These are phyloP conservation scores for Mortierella sp. DNA, from an alignment of 371 early-diverging fungal species.

Conservation along the genomic window DNA sequence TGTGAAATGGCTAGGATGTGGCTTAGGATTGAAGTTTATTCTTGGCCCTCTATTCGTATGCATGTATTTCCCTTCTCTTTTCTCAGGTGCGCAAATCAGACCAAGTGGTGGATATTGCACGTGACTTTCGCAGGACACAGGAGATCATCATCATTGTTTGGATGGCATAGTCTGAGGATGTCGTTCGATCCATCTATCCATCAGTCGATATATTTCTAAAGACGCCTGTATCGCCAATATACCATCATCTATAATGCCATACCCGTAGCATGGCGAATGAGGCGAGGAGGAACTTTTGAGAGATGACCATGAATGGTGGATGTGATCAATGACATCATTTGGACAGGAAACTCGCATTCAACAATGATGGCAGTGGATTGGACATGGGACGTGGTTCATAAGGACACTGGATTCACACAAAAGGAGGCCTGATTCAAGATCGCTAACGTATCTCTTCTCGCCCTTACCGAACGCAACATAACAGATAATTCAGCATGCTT, in stretches of 20 bases:
- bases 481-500: conserved; percentile 83
- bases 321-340: background rate
- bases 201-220: conserved; percentile 14
- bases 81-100: conserved; percentile 36
- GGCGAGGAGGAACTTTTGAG: background rate
- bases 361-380: background rate
- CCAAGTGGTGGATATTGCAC: conserved; percentile 15
- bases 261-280: background rate
- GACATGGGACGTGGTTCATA: background rate
- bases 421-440: background rate
- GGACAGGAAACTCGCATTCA: background rate
- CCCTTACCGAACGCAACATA: conserved; percentile 11
- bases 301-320: conserved; percentile 1
- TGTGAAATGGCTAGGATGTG: too few species aligned
- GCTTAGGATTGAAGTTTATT: conserved; percentile 5
- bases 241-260: background rate
- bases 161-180: background rate
- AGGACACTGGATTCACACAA: background rate
- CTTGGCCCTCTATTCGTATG: background rate
- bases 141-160: background rate
- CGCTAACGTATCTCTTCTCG: conserved; percentile 6
- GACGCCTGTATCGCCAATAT: background rate
- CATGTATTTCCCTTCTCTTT: conserved; percentile 29
- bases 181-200: conserved; percentile 20
- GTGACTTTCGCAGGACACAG: conserved; percentile 6